These are phyloP conservation scores for Floccularia luteovirens DNA, from an alignment of 768 basidiomycete species.

Conservation along the genomic window DNA sequence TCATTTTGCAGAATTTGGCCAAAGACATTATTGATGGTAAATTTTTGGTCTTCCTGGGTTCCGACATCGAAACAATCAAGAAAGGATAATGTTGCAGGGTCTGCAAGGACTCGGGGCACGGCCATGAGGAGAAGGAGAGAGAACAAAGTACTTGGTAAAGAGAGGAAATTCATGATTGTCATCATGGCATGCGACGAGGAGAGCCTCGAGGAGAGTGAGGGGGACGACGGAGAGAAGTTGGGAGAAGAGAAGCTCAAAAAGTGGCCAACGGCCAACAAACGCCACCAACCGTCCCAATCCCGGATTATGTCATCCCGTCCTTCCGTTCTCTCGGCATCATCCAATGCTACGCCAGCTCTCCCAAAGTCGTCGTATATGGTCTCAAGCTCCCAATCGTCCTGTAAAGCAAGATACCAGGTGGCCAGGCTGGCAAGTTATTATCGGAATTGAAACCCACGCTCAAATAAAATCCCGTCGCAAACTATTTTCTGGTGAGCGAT, in stretches of 20 bases:
- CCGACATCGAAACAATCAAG: constrained; percentile 55
- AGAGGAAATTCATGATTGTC: constrained; percentile 5
- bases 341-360: too few species aligned
- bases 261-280: background rate
- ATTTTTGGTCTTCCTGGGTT: constrained; percentile 39
- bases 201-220: constrained; percentile 7
- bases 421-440: constrained; percentile 85
- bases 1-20: constrained; percentile 53
- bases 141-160: constrained; percentile 11
- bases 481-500: constrained; percentile 69
- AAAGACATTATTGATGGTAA: constrained; percentile 64
- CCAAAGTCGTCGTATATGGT: too few species aligned
- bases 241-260: constrained; percentile 3
- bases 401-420: constrained; percentile 42
- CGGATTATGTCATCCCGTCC: constrained; percentile 11
- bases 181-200: constrained; percentile 8
- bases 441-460: constrained; percentile 94
- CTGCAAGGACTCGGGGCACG: constrained; percentile 24
- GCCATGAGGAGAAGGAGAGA: constrained; percentile 18
- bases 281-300: background rate
- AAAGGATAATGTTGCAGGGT: constrained; percentile 57
- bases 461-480: constrained; percentile 86
- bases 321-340: background rate
- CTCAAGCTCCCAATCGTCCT: too few species aligned
- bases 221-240: constrained; percentile 10